Percentiles rank a stretch among this genome's conserved stretches.
phyloP scores from a whole-genome alignment of 176 grass and related monocot genomes.

The Microstegium vimineum region DNA sequence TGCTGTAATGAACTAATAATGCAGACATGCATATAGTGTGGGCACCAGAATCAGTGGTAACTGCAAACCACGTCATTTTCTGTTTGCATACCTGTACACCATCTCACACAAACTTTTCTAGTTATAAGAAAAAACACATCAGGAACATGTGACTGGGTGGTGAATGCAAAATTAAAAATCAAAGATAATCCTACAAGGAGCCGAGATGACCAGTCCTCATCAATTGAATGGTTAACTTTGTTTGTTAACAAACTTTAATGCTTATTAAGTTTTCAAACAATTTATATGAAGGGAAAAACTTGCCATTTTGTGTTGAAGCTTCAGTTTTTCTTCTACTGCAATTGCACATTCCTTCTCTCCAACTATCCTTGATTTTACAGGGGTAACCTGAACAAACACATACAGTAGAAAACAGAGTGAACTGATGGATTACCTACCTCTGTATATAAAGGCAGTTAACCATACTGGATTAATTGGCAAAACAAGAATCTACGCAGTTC shows the following conservation, averaged over 20 bases:
- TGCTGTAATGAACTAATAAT: background rate
- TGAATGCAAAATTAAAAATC: background rate
- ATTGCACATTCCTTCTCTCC: slow-evolving; percentile 39
- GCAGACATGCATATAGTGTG: background rate
- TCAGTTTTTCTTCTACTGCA: slow-evolving; percentile 47
- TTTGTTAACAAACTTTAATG: background rate
- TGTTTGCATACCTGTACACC: background rate
- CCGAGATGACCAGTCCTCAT: background rate
- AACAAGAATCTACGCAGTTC: background rate
- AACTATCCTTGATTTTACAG: slow-evolving; percentile 19
- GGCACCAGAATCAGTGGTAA: background rate
- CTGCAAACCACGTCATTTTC: background rate
- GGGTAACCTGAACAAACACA: slow-evolving; percentile 26
- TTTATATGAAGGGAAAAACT: background rate
- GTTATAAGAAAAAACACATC: background rate
- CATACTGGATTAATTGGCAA: background rate
- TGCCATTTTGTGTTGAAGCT: slow-evolving; percentile 53
- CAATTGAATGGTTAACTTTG: background rate
- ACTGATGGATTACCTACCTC: background rate
- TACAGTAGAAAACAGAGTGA: background rate
- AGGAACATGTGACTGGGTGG: background rate
- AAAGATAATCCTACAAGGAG: background rate
- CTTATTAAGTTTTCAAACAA: background rate
- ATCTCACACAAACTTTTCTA: background rate
- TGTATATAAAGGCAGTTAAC: background rate